A percentile compares a stretch with the other conserved stretches of the same genome.
Conservation (phyloP, 1,284 basidiomycete species). For the Leccinum subfulvum region DNA sequence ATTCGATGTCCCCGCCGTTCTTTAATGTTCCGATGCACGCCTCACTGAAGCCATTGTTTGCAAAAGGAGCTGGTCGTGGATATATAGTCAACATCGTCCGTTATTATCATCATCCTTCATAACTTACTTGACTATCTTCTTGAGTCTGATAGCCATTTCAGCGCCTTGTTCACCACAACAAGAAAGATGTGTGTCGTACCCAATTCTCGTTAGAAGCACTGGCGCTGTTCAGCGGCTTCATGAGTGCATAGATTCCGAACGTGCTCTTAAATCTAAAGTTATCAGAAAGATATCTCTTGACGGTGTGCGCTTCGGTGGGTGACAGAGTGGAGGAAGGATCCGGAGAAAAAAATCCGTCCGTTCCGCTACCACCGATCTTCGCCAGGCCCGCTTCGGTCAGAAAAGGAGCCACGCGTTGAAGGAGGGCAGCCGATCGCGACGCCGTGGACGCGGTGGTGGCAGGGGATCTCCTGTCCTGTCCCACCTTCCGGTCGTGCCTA, state of each 20-base stretch:
- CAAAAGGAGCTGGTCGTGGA: constrained; percentile 40
- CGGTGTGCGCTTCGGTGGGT: constrained; percentile 51
- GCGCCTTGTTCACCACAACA: background rate
- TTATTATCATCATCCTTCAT: background rate
- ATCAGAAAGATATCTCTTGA: constrained; percentile 47
- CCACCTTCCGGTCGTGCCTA: constrained; percentile 37
- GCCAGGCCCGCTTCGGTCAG: constrained; percentile 48
- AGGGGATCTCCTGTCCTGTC: background rate
- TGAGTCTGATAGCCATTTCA: constrained; percentile 37
- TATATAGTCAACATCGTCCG: constrained; percentile 2
- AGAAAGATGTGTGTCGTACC: constrained; percentile 40
- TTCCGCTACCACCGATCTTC: constrained; percentile 38
- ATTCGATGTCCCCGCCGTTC: constrained; percentile 40
- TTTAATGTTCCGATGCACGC: constrained; percentile 22
- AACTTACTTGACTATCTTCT: constrained; percentile 52
- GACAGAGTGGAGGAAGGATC: constrained; percentile 31
- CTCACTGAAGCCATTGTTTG: constrained; percentile 42
- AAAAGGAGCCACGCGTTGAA: constrained; percentile 41
- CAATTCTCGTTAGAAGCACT: constrained; percentile 47
- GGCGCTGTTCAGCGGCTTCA: constrained; percentile 47
- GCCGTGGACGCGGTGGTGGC: constrained; percentile 5
- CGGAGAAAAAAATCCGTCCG: constrained; percentile 38
- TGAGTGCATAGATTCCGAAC: constrained; percentile 47
- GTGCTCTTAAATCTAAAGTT: constrained; percentile 44
- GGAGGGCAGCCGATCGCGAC: constrained; percentile 16